Base-by-base conservation (phyloP, 2,329 filamentous ascomycete genomes). In the Aureobasidium zeae region DNA sequence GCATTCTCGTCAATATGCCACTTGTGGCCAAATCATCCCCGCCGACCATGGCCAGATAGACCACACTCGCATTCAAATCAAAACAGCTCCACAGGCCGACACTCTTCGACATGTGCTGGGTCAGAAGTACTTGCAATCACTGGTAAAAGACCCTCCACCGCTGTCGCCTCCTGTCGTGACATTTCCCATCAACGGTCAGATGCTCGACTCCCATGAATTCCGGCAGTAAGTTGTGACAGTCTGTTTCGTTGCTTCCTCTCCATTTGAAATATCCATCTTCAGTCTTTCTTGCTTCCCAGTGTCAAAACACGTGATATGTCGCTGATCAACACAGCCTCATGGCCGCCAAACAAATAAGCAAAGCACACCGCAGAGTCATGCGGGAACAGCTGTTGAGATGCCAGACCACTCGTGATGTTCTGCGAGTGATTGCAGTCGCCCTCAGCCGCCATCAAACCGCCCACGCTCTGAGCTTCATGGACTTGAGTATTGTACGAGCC, bases 301-400 rank as follows among this genome's bases (percentile, higher is more conserved):
- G n/a, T n/a, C n/a, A n/a, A n/a, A n/a, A n/a, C n/a, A n/a, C n/a
- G n/a, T n/a, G n/a, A n/a, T n/a, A 29, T 10, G 11, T 8, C 13
- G 13, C 36, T 39, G 36, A 39, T 19, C n/a, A 30, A 19, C 17
- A 4, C n/a, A 39, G 36, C 21, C 19, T 29, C 17, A 28, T n/a
- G 47, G 43, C 20, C 42, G 36, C 33, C 56, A 56, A 39, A 25
- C 39, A 1, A 42, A 53, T 8, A 51, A 56, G 0, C 30, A 43
- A 43, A 7, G 25, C 20, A 2, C 29, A 25, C 21, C 37, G 38
- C n/a, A 29, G 26, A 3, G 21, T 61, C 4, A 36, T 63, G 11
- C 49, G 54, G 10, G 49, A 49, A 6, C 59, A 62, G 41, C 49
- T 63, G 5, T 47, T 59, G 3, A 46, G 52, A 26, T 57, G 54